Base-by-base conservation (phyloP, 1,139 yeast species). In the Kodamaea sp. region DNA sequence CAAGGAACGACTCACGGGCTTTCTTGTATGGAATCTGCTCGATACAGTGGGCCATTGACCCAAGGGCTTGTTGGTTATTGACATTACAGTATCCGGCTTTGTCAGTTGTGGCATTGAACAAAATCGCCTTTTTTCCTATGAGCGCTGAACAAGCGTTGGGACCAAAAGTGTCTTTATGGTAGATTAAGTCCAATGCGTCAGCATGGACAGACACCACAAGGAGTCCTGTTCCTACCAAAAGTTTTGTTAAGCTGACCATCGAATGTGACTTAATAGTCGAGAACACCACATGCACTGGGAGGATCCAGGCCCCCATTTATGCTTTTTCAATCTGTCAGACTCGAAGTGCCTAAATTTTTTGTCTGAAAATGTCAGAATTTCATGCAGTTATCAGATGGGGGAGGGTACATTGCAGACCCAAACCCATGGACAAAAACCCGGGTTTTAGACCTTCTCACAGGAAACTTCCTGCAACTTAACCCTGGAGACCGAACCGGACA, bases 31-130 rank as follows among this genome's bases (percentile, higher is more conserved):
- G 63, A 24, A 56, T 32, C 35, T 43, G 34, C 28, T 50, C 53
- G 38, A 66, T 55, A 48, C 70, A 66, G 41, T 53, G 59, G 15
- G 69, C 63, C 59, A 64, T 56, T 11, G 70, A 46, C 5, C 71
- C 73, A 40, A 67, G 53, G 7, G 70, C 71, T 7, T 57, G 70
- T 46, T 63, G 71, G 43, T 51, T 54, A 22, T 58, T 45, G 26
- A 46, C 48, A 36, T 60, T 51, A 51, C 72, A 66, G 42, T 48
- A 66, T 2, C 59, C 63, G 7, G 35, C 43, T 30, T 44, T 39
- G 32, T 60, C 66, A 5, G 32, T 31, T 4, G 47, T 51, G 19
- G 49, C 41, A 24, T 58, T 53, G 38, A 58, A 65, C 28, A 53
- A 59, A 3, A 53, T 50, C 1, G 57, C 64, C 2, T 38, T 42